These are phyloP conservation scores for Beauveria varroae DNA, from an alignment of 2,329 filamentous ascomycete species.

Conservation along the genomic window DNA sequence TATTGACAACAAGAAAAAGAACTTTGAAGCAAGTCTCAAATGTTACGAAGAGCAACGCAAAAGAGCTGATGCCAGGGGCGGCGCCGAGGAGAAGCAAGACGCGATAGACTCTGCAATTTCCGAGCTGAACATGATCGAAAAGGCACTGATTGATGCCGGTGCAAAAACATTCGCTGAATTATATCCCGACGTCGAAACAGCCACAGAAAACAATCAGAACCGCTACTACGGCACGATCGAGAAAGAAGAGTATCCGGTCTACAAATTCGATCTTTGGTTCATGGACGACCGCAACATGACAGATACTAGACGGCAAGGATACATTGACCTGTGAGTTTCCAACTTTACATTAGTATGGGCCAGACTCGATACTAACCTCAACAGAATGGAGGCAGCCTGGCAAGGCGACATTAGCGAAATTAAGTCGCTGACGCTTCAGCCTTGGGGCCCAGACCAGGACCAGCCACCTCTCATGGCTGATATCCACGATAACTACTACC, in stretches of 20 bases:
- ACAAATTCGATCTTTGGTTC: constrained; percentile 46
- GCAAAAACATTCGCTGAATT: constrained; percentile 62
- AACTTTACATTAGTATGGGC: background rate
- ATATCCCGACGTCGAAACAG: constrained; percentile 42
- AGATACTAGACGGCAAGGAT: constrained; percentile 47
- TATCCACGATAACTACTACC: constrained; percentile 40
- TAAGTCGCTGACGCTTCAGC: constrained; percentile 53
- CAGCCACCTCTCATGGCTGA: constrained; percentile 58
- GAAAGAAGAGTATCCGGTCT: constrained; percentile 28
- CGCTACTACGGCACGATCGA: background rate
- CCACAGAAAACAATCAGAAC: constrained; percentile 10
- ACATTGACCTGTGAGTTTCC: constrained; percentile 51
- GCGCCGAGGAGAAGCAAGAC: constrained; percentile 43
- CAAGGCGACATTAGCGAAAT: constrained; percentile 57
- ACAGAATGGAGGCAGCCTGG: constrained; percentile 65
- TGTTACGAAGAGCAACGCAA: constrained; percentile 17
- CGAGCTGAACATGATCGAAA: constrained; percentile 49
- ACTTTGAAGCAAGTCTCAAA: constrained; percentile 25
- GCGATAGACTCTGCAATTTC: constrained; percentile 44
- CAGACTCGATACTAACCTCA: background rate
- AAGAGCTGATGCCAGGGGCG: constrained; percentile 14
- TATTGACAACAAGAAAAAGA: constrained; percentile 25
- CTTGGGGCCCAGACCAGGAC: constrained; percentile 47
- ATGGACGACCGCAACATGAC: constrained; percentile 45
- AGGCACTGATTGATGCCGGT: constrained; percentile 44